A percentile compares a stretch with the other conserved stretches of the same genome.
Conservation (phyloP, 495 filamentous ascomycete genomes). For the Xylaria palmicola region DNA sequence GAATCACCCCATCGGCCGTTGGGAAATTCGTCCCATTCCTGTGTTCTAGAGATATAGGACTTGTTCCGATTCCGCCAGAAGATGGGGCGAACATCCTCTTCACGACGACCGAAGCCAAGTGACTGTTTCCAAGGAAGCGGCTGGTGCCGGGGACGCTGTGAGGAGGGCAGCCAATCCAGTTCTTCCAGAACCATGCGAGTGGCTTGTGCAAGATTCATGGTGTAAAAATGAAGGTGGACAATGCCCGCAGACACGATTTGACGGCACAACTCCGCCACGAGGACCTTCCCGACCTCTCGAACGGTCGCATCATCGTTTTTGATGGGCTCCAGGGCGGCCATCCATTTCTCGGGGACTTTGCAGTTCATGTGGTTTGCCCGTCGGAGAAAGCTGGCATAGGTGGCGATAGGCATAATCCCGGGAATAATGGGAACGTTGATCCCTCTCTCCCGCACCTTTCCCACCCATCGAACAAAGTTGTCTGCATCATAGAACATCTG, state of each 20-base stretch:
- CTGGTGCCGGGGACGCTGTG: constrained; percentile 73
- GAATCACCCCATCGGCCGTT: constrained; percentile 99
- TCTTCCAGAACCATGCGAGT: constrained; percentile 93
- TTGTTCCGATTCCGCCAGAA: constrained; percentile 98
- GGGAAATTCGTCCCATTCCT: constrained; percentile 99
- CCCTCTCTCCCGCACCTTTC: constrained; percentile 77
- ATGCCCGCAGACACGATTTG: constrained; percentile 79
- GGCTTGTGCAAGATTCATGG: constrained; percentile 96
- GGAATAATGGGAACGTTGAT: constrained; percentile 91
- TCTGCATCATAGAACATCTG: constrained; percentile 99
- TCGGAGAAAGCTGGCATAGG: constrained; percentile 86
- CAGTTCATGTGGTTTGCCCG: constrained; percentile 86
- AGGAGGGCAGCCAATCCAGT: constrained; percentile 73
- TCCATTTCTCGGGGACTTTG: constrained; percentile 78
- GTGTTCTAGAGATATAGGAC: constrained; percentile 90
- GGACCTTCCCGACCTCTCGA: constrained; percentile 79
- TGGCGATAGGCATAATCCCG: constrained; percentile 98
- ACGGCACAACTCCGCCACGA: constrained; percentile 91
- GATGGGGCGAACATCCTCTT: constrained; percentile 96
- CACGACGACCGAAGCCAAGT: constrained; percentile 79
- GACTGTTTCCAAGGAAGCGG: constrained; percentile 93
- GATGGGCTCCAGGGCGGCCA: constrained; percentile 78
- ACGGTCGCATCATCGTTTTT: constrained; percentile 96
- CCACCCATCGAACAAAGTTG: constrained; percentile 87
- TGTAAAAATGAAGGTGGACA: constrained; percentile 95